phyloP scores from a whole-genome alignment of 371 early-diverging fungal species.

The Parasitella parasitica region DNA sequence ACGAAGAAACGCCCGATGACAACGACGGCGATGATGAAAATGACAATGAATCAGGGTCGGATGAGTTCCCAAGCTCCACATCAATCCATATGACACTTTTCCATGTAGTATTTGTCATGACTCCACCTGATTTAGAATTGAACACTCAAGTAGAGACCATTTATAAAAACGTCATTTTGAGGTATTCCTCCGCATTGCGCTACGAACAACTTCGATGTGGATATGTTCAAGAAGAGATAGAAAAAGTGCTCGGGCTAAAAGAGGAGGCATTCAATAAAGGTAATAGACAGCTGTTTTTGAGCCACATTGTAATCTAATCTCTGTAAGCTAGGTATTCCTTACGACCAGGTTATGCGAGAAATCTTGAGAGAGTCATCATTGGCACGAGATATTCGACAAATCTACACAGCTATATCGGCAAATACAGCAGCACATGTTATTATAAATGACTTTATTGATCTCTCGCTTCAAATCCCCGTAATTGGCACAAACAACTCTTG shows the following conservation, averaged over 20 bases:
- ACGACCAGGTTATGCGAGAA: constrained; percentile 36
- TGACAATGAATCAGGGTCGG: constrained; percentile 12
- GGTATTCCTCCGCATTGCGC: constrained; percentile 73
- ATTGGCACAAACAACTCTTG: constrained; percentile 13
- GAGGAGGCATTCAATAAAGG: constrained; percentile 60
- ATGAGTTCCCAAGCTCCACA: constrained; percentile 9
- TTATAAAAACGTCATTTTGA: constrained; percentile 72
- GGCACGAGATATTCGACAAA: constrained; percentile 60
- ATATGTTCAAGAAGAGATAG: constrained; percentile 76
- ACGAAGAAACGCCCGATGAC: constrained; percentile 16
- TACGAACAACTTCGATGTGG: constrained; percentile 83
- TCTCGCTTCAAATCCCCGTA: constrained; percentile 71
- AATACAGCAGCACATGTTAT: constrained; percentile 66
- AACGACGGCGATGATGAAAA: constrained; percentile 27
- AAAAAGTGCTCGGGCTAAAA: constrained; percentile 64
- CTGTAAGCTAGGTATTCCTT: constrained; percentile 27
- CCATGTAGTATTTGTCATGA: constrained; percentile 78
- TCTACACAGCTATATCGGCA: constrained; percentile 58
- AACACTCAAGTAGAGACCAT: constrained; percentile 64
- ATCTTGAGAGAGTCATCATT: constrained; percentile 50
- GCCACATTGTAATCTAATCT: neutral
- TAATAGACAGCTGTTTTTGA: constrained; percentile 1
- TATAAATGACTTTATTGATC: constrained; percentile 75
- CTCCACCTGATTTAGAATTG: constrained; percentile 57
- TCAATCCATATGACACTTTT: constrained; percentile 71